Conservation (phyloP, 1,284 basidiomycete genomes). For the Vanrija sp. region DNA sequence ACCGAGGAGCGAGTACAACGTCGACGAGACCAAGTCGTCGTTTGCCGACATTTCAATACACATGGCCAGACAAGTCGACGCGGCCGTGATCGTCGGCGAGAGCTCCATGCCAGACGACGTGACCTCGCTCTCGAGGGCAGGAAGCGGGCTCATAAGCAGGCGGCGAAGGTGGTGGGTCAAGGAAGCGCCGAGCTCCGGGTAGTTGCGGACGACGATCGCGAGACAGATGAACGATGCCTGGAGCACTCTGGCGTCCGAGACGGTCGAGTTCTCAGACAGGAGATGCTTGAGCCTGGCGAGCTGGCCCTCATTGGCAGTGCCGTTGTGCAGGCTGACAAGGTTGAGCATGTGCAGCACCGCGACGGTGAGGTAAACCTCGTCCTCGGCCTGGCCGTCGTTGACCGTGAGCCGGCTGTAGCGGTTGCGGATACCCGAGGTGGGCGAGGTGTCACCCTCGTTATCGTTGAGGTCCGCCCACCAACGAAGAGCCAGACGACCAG, state of each 20-base stretch:
- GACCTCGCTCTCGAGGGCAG: constrained; percentile 83
- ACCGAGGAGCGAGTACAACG: constrained; percentile 92
- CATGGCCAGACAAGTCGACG: constrained; percentile 81
- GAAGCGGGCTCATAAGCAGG: constrained; percentile 81
- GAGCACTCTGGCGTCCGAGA: constrained; percentile 60
- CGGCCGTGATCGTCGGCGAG: constrained; percentile 68
- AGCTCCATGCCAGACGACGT: constrained; percentile 41
- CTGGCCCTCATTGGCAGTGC: constrained; percentile 65
- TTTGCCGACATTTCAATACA: constrained; percentile 86
- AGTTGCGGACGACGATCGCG: constrained; percentile 67
- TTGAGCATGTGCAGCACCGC: constrained; percentile 67
- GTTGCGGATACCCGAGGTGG: background rate
- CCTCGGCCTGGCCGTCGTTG: constrained; percentile 30
- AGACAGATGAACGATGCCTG: constrained; percentile 44
- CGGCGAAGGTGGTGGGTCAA: constrained; percentile 79
- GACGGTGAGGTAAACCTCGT: constrained; percentile 40
- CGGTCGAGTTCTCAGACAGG: constrained; percentile 73
- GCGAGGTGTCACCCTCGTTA: constrained; percentile 2
- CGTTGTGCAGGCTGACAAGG: constrained; percentile 71
- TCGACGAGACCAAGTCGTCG: constrained; percentile 87
- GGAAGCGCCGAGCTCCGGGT: constrained; percentile 69
- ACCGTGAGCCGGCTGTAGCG: constrained; percentile 17
- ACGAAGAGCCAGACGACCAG: constrained; percentile 20
- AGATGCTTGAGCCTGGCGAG: constrained; percentile 69
- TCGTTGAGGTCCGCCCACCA: constrained; percentile 43